Evolutionary conservation across 495 filamentous ascomycete species (phyloP).

Genomic region (Hypoxylon subgilvum): DNA sequence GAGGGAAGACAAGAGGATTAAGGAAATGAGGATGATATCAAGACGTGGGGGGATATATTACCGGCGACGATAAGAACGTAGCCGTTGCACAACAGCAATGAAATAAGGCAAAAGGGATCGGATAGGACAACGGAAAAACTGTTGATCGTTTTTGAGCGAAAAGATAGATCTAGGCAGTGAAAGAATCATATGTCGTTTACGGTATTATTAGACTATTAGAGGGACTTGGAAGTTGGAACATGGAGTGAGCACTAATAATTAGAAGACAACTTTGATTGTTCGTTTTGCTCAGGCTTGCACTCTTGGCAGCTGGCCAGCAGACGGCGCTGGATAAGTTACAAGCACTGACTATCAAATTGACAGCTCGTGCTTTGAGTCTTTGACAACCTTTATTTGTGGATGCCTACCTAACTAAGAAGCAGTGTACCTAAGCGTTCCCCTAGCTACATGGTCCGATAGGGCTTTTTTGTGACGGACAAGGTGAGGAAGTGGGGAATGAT

Average conservation of each 20-base stretch:
- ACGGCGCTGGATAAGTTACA: not conserved
- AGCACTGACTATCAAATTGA: too few relatives aligned
- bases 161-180: not conserved
- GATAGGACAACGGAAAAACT: too few relatives aligned
- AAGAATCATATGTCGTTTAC: not conserved
- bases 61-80: conserved; percentile 20
- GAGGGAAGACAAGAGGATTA: not conserved
- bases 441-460: too few relatives aligned
- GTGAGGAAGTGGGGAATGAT: not conserved
- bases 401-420: not conserved
- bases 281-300: too few relatives aligned
- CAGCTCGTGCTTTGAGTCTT: too few relatives aligned
- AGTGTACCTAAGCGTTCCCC: too few relatives aligned
- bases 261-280: too few relatives aligned
- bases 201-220: not conserved
- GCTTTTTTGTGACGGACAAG: too few relatives aligned
- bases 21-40: conserved; percentile 1
- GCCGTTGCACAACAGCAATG: conserved; percentile 13
- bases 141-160: not conserved
- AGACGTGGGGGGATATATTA: conserved; percentile 16
- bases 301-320: conserved; percentile 25
- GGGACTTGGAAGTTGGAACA: too few relatives aligned
- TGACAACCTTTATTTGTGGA: not conserved
- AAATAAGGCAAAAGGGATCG: not conserved
- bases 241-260: too few relatives aligned